A percentile compares a stretch with the other conserved stretches of the same genome.
These are phyloP conservation scores for Aspergillus sp. DNA, from an alignment of 2,329 filamentous ascomycete species.

Conservation along the genomic window DNA sequence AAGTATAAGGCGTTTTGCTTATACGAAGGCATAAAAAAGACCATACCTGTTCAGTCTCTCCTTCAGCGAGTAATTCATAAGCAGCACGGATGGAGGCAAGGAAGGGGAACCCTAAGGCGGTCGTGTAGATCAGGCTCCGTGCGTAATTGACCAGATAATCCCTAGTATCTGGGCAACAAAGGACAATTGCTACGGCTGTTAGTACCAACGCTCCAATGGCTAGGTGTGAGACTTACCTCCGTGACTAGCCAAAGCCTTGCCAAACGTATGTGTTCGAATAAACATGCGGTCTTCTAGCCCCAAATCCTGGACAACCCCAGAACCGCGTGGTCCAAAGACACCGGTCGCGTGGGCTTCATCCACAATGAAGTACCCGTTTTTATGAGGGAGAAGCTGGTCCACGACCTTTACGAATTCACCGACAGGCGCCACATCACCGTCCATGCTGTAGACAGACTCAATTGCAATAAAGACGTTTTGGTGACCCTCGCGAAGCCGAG, in stretches of 20 bases:
- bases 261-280: conserved; percentile 52
- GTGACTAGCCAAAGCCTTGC: conserved; percentile 59
- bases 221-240: conserved; percentile 56
- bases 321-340: conserved; percentile 50
- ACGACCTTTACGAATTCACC: conserved; percentile 59
- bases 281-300: conserved; percentile 53
- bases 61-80: conserved; percentile 57
- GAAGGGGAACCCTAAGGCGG: conserved; percentile 63
- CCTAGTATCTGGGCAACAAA: conserved; percentile 61
- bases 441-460: conserved; percentile 79
- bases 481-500: conserved; percentile 35
- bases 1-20: neutral
- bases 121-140: conserved; percentile 73
- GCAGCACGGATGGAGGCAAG: conserved; percentile 59
- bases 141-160: conserved; percentile 74
- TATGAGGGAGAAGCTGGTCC: conserved; percentile 54
- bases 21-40: conserved; percentile 11
- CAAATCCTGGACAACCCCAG: conserved; percentile 51
- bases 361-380: conserved; percentile 57
- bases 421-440: conserved; percentile 71
- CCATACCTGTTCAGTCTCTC: conserved; percentile 48
- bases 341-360: conserved; percentile 59
- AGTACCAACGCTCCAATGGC: conserved; percentile 15
- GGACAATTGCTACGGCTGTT: conserved; percentile 52
- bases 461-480: conserved; percentile 66